phyloP scores from a whole-genome alignment of 208 protist genomes.

The Jaenimonas drosophilae region DNA sequence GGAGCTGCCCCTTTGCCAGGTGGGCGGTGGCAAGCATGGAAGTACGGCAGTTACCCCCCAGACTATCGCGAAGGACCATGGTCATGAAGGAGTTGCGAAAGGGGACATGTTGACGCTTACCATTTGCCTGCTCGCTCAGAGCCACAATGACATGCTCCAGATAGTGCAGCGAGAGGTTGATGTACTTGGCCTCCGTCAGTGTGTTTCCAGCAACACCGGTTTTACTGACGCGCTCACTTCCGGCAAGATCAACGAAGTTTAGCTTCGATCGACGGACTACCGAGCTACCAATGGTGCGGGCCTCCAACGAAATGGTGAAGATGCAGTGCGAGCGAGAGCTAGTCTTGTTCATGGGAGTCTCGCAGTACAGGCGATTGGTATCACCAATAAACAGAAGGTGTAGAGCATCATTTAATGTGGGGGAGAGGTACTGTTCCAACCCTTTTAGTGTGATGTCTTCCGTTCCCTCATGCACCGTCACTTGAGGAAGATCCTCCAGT shows the following conservation, averaged over 20 bases:
- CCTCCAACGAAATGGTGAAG: constrained; percentile 78
- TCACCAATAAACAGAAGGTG: constrained; percentile 82
- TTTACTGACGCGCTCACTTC: constrained; percentile 85
- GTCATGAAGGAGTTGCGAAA: constrained; percentile 95
- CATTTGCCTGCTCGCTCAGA: constrained; percentile 71
- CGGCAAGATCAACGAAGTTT: constrained; percentile 90
- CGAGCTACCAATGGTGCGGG: constrained; percentile 28
- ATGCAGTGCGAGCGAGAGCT: constrained; percentile 91
- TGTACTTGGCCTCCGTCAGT: constrained; percentile 79
- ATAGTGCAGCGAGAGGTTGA: constrained; percentile 89
- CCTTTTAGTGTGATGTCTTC: constrained; percentile 50
- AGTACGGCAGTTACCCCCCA: constrained; percentile 94
- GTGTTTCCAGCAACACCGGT: constrained; percentile 66
- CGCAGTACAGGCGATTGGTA: constrained; percentile 78
- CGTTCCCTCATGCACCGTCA: constrained; percentile 56
- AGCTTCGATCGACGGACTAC: constrained; percentile 65
- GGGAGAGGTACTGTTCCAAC: constrained; percentile 53
- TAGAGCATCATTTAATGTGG: constrained; percentile 64
- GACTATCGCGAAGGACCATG: constrained; percentile 87
- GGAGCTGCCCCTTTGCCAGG: constrained; percentile 30
- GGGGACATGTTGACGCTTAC: constrained; percentile 84
- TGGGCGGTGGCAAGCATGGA: constrained; percentile 88
- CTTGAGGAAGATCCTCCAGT: constrained; percentile 51
- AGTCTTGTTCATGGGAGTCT: constrained; percentile 90
- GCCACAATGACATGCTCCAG: constrained; percentile 84